Conservation (phyloP, 148 eudicot genomes). For the Bassia scoparia region DNA sequence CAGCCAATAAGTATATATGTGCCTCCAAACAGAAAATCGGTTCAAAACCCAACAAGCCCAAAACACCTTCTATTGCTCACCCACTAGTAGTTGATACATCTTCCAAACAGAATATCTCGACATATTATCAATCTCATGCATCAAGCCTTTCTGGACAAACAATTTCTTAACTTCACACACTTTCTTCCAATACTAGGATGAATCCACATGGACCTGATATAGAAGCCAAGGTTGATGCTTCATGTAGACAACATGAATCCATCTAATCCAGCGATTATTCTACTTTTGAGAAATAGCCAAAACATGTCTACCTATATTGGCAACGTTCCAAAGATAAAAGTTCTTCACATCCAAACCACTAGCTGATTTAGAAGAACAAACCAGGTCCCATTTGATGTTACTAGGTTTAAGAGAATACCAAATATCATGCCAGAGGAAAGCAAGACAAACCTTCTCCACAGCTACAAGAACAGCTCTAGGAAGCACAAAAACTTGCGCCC, state of each 20-base stretch:
- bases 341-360: not conserved
- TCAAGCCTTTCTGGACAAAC: too few species aligned
- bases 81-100: too few species aligned
- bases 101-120: too few species aligned
- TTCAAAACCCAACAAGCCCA: too few species aligned
- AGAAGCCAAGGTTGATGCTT: not conserved
- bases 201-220: not conserved
- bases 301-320: not conserved
- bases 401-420: not conserved
- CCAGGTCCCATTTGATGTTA: not conserved
- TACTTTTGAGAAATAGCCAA: not conserved
- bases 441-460: not conserved
- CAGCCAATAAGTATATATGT: too few species aligned
- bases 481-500: not conserved
- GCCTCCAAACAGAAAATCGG: too few species aligned
- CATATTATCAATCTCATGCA: too few species aligned
- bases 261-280: not conserved
- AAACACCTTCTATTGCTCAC: too few species aligned
- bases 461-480: not conserved
- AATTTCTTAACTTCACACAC: too few species aligned
- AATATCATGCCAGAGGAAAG: not conserved
- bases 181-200: too few species aligned
- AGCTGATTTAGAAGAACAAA: not conserved
- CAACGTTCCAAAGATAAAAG: not conserved
- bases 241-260: not conserved